phyloP scores from a whole-genome alignment of 1,139 yeast genomes.

The Magnusiomyces magnusii region DNA sequence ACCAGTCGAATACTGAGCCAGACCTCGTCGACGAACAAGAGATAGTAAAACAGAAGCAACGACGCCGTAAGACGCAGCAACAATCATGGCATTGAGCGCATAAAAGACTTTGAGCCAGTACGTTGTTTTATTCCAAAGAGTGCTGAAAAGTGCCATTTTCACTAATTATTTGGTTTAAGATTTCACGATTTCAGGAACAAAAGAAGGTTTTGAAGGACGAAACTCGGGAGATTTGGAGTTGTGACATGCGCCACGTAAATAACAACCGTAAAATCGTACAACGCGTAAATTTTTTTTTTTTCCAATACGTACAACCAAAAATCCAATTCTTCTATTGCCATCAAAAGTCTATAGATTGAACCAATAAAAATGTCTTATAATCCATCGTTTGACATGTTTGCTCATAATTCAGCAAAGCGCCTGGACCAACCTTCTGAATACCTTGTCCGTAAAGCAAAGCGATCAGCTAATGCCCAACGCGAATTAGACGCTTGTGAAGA shows the following conservation, averaged over 20 bases:
- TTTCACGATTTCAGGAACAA: too few species aligned
- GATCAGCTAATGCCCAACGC: constrained; percentile 37
- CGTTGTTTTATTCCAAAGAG: not conserved
- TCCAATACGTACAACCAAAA: too few species aligned
- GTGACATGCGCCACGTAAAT: too few species aligned
- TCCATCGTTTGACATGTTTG: not conserved
- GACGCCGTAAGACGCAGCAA: constrained; percentile 13
- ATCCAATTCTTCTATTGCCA: not conserved
- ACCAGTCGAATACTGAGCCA: constrained; percentile 14
- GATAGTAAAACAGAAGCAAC: constrained; percentile 10
- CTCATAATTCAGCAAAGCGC: constrained; percentile 49
- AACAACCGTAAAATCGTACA: too few species aligned
- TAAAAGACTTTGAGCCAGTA: constrained; percentile 9
- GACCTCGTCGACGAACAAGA: constrained; percentile 9
- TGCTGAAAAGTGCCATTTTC: constrained; percentile 1
- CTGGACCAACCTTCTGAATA: constrained; percentile 75
- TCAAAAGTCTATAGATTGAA: not conserved
- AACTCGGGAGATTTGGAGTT: too few species aligned
- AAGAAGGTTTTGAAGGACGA: too few species aligned
- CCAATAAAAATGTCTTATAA: not conserved
- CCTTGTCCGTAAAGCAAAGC: constrained; percentile 61
- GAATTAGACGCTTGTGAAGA: constrained; percentile 56
- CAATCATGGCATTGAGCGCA: constrained; percentile 8
- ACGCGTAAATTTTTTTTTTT: too few species aligned
- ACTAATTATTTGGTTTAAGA: not conserved